Evolutionary conservation across 2,329 filamentous ascomycete genomes (phyloP).

Genomic region (Xylaria multiplex): DNA sequence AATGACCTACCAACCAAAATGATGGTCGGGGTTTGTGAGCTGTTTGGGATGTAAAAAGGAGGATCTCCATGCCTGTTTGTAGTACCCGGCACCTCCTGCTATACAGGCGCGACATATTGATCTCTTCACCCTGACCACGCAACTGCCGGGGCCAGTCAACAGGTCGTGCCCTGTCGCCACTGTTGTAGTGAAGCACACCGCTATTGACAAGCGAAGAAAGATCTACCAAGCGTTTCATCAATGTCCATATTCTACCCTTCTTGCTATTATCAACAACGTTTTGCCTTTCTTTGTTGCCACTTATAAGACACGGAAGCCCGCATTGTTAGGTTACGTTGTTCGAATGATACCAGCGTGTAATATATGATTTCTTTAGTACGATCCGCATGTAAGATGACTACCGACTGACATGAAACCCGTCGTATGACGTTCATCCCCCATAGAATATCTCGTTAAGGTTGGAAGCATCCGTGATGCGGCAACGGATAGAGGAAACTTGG

Average conservation of each 20-base stretch:
- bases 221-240: conserved; percentile 15
- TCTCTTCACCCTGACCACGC: conserved; percentile 2
- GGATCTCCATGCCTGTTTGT: neutral
- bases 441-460: neutral
- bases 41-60: conserved; percentile 18
- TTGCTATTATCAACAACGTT: neutral
- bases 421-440: neutral
- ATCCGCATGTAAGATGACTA: conserved; percentile 3
- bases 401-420: neutral
- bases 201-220: neutral
- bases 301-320: conserved; percentile 12
- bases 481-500: neutral
- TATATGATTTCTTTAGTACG: neutral
- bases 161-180: neutral
- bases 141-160: conserved; percentile 21
- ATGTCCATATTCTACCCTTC: neutral
- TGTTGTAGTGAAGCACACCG: conserved; percentile 5
- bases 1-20: neutral
- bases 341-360: conserved; percentile 6
- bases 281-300: conserved; percentile 13
- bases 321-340: conserved; percentile 14
- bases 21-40: neutral
- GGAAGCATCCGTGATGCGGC: neutral
- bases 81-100: conserved; percentile 11
- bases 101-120: conserved; percentile 21